Conservation (phyloP, 371 early-diverging fungal species). For the Mucor indicus region DNA sequence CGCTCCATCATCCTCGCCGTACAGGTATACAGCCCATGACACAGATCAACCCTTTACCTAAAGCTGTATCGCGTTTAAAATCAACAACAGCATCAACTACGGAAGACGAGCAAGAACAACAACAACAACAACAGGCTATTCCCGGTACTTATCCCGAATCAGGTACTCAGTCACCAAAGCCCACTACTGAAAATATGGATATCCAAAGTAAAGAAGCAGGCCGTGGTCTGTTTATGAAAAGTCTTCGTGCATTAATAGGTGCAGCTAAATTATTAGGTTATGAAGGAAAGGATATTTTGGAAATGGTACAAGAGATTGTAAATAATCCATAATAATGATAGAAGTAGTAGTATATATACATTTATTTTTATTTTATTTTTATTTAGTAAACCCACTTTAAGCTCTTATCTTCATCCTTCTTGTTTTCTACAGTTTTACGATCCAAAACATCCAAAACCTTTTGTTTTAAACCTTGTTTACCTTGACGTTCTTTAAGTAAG, state of each 20-base stretch:
- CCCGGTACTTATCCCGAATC: constrained; percentile 39
- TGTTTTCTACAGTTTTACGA: constrained; percentile 51
- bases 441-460: constrained; percentile 70
- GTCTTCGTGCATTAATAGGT: constrained; percentile 34
- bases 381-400: constrained; percentile 49
- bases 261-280: constrained; percentile 37
- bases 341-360: background rate
- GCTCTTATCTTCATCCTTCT: constrained; percentile 29
- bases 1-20: background rate
- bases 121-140: constrained; percentile 1
- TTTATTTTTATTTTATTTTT: constrained; percentile 1
- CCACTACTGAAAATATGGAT: background rate
- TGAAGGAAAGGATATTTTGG: constrained; percentile 31
- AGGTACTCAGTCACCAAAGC: constrained; percentile 15
- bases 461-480: constrained; percentile 71
- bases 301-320: constrained; percentile 35
- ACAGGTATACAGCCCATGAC: constrained; percentile 11
- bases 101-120: background rate
- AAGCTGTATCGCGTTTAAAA: constrained; percentile 21
- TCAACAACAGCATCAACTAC: background rate
- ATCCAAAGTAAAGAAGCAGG: constrained; percentile 22
- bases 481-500: constrained; percentile 55
- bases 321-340: constrained; percentile 9
- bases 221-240: constrained; percentile 32
- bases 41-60: constrained; percentile 32